Base-by-base conservation (phyloP, 768 basidiomycete species). In the Termitomyces sp. region DNA sequence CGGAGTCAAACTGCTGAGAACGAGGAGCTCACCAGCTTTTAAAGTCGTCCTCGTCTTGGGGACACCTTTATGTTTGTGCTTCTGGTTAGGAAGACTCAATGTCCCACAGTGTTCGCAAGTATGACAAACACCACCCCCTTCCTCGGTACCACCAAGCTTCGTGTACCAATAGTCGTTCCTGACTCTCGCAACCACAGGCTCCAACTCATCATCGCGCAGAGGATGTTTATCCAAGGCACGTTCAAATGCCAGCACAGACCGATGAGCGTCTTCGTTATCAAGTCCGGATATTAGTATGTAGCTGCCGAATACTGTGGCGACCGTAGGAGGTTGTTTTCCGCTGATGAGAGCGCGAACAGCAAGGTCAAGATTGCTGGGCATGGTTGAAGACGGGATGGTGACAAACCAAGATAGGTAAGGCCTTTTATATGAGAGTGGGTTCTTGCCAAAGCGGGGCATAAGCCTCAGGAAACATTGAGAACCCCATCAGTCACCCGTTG, bases 121-220 rank as follows among this genome's bases (percentile, higher is more conserved):
- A 32, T 54, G 50, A 44, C 59, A 60, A 21, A 53, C 42, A 35
- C 57, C 61, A 5, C 46, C 54, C 1, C 48, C 55, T 21, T 35
- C 52, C 44, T 60, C 52, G 19, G 51, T 57, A 5, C 61, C 61
- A 28, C 59, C 61, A n/a, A 62, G 59, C 26, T 60, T 62, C 1
- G 40, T 53, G 43, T 60, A 62, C 61, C 61, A 62, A 46, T 62
- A 62, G 24, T 62, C 54, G 49, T 60, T 60, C 53, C 59, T 56
- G 11, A 62, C 52, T 38, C 28, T 56, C 40, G 51, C 61, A 26
- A 62, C 54, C 37, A 58, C 54, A 5, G 56, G 44, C 7, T 57
- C 56, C n/a, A 60, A 44, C 2, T 48, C 45, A 21, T 51, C 57
- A 9, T 51, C 37, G 9, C 61, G 59, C 7, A 44, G 35, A 7